Evolutionary conservation across 192 early-diverging fungal species (phyloP).

Genomic region (Glomus cerebriforme): DNA sequence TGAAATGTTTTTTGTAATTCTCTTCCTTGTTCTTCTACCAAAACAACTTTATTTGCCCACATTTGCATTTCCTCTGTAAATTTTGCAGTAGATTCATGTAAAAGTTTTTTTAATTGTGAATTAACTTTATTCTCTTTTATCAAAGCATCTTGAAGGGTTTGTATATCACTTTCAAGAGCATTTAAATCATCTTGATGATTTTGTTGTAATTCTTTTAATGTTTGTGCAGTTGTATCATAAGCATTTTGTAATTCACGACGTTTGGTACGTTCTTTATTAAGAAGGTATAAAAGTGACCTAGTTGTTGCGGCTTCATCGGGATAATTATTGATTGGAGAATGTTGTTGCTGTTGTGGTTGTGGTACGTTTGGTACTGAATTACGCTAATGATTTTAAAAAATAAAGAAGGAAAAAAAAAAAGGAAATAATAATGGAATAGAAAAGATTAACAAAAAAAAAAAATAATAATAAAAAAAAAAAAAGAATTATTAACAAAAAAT

Average conservation of each 20-base stretch:
- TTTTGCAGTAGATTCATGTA: conserved; percentile 21
- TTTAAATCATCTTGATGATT: conserved; percentile 22
- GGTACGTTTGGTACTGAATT: background rate
- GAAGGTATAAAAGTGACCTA: conserved; percentile 21
- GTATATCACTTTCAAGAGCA: conserved; percentile 22
- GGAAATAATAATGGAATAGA: background rate
- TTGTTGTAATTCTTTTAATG: conserved; percentile 18
- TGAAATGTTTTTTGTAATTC: conserved; percentile 31
- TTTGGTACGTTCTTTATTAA: conserved; percentile 30
- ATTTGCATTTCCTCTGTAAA: conserved; percentile 27
- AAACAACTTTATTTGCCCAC: conserved; percentile 25
- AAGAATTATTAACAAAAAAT: background rate
- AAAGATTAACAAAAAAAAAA: background rate
- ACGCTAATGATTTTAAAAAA: background rate
- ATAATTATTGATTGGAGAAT: background rate
- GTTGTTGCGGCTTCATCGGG: conserved; percentile 4
- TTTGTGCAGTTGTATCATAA: conserved; percentile 9
- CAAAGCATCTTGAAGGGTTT: conserved; percentile 16
- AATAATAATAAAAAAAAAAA: background rate
- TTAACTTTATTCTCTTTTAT: conserved; percentile 16
- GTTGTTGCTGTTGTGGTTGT: conserved; percentile 2
- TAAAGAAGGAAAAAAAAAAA: background rate
- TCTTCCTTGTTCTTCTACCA: conserved; percentile 31
- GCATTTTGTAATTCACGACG: conserved; percentile 14
- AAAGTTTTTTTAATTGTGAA: conserved; percentile 29